phyloP scores from a whole-genome alignment of 139 green algal species.

The Picochlorum costavermella region DNA sequence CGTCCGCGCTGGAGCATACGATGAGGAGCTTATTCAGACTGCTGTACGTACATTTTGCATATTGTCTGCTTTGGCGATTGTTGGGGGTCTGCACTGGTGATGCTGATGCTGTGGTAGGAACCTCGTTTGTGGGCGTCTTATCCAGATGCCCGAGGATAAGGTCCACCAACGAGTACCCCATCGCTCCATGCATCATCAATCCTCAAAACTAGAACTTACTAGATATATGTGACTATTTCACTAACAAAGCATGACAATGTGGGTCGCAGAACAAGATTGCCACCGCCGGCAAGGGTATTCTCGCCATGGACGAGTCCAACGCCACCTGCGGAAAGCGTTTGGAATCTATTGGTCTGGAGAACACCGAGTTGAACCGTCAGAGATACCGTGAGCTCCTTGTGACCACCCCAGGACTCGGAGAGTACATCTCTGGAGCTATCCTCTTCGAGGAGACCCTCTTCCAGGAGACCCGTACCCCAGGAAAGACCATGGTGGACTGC shows the following conservation, averaged over 20 bases:
- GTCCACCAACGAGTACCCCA: not conserved
- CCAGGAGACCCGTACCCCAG: slow-evolving; percentile 69
- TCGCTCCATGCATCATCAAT: not conserved
- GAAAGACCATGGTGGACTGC: slow-evolving; percentile 79
- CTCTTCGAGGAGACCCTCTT: slow-evolving; percentile 99
- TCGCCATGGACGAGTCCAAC: slow-evolving; percentile 97
- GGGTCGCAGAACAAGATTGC: slow-evolving; percentile 69
- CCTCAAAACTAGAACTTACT: not conserved
- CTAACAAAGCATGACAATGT: not conserved
- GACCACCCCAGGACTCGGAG: slow-evolving; percentile 76
- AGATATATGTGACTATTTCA: slow-evolving; percentile 1
- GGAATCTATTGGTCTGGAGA: slow-evolving; percentile 95
- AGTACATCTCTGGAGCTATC: slow-evolving; percentile 90
- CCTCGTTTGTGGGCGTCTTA: not conserved
- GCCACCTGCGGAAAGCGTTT: slow-evolving; percentile 82
- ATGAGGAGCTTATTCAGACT: slow-evolving; percentile 82
- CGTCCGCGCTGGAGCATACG: slow-evolving; percentile 58
- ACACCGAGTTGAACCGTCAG: slow-evolving; percentile 97
- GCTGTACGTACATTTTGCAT: slow-evolving; percentile 44
- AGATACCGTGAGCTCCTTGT: slow-evolving; percentile 93
- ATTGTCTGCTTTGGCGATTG: not conserved
- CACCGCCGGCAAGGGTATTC: slow-evolving; percentile 77
- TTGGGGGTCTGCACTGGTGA: too few species aligned
- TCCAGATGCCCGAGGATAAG: too few species aligned
- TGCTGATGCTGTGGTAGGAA: not conserved